phyloP scores from a whole-genome alignment of 192 early-diverging fungal genomes.

The Coemansia sp. region DNA sequence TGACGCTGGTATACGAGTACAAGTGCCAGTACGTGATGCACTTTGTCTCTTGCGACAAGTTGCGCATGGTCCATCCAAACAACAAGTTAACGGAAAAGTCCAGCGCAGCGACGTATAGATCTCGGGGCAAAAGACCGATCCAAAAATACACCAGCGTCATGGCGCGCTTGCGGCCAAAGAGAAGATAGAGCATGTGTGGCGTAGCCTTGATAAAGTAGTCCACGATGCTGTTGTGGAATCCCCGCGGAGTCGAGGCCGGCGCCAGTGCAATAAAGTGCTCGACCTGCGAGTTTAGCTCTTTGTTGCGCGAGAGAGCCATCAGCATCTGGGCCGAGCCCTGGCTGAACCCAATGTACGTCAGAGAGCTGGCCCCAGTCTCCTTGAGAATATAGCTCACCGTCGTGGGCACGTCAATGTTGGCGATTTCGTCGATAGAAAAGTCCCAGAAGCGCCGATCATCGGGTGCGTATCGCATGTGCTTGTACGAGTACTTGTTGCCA shows the following conservation, averaged over 20 bases:
- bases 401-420: constrained; percentile 82
- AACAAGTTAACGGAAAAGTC: constrained; percentile 71
- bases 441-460: constrained; percentile 83
- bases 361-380: constrained; percentile 72
- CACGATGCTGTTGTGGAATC: constrained; percentile 77
- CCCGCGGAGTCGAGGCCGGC: constrained; percentile 84
- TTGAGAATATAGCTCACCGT: constrained; percentile 86
- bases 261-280: constrained; percentile 89
- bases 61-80: constrained; percentile 81
- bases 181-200: constrained; percentile 81
- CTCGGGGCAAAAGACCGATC: constrained; percentile 75
- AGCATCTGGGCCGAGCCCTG: constrained; percentile 93
- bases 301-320: constrained; percentile 80
- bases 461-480: constrained; percentile 69
- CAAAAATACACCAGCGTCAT: constrained; percentile 81
- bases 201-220: constrained; percentile 83
- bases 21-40: constrained; percentile 80
- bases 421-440: constrained; percentile 92
- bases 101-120: constrained; percentile 72
- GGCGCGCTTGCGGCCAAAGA: constrained; percentile 85
- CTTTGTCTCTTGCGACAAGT: constrained; percentile 73
- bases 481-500: constrained; percentile 93
- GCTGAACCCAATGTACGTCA: constrained; percentile 96
- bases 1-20: constrained; percentile 88
- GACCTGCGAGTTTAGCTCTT: constrained; percentile 77